A percentile compares a stretch with the other conserved stretches of the same genome.
Conservation (phyloP, 257 asterid species). For the Catharanthus roseus region DNA sequence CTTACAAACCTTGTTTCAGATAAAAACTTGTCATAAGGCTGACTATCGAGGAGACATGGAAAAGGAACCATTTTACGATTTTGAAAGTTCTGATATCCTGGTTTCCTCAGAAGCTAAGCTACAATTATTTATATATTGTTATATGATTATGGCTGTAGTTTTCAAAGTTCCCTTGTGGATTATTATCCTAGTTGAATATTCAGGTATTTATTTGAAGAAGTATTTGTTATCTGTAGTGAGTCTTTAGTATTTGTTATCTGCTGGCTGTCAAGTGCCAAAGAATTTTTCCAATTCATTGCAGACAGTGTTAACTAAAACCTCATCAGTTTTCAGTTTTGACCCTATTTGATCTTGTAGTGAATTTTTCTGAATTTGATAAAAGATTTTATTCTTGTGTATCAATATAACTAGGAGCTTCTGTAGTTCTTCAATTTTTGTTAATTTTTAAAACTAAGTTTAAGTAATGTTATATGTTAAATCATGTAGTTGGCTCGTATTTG, state of each 20-base stretch:
- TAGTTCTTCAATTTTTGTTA: neutral
- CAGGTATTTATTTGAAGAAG: neutral
- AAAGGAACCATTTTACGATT: neutral
- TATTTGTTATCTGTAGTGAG: no score
- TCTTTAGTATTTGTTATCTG: no score
- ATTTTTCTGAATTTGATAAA: neutral
- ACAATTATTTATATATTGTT: neutral
- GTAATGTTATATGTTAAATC: neutral
- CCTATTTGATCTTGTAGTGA: neutral
- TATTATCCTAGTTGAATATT: neutral
- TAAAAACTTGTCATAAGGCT: neutral
- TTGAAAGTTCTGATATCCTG: neutral
- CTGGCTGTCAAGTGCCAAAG: no score
- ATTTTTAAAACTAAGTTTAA: no score
- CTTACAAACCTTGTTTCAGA: neutral
- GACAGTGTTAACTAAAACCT: neutral
- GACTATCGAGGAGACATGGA: neutral
- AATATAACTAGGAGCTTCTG: neutral
- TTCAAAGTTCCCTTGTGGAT: neutral
- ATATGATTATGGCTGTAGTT: neutral
- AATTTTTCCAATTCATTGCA: neutral
- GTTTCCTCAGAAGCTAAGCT: neutral
- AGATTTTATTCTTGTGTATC: neutral
- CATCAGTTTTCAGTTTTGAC: neutral
- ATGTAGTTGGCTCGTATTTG: neutral